Evolutionary conservation across 495 filamentous ascomycete species (phyloP), one percentile per base, ranked within the genome.

Genomic region (Talaromyces adpressus): DNA sequence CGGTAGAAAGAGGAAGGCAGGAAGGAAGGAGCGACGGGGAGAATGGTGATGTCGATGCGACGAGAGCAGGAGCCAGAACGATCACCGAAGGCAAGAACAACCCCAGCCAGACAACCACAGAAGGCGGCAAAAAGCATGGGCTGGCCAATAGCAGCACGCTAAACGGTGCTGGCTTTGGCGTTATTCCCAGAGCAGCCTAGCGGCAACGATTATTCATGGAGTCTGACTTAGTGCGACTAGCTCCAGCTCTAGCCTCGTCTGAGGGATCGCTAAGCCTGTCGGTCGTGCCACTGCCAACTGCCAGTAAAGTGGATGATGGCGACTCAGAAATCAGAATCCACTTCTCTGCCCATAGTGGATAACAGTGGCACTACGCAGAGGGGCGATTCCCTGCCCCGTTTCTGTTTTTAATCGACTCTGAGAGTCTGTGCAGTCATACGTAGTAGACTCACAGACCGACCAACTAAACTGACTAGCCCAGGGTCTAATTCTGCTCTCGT

Each of bases 11-110:
- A 16, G 49, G 23, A 52, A 52, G 49, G 49, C 12, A 51, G 47
- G 47, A 29, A 25, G 25, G 25, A 27, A 27, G 27, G 27, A 52
- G 47, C 47, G 18, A 20, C n/a, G 51, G 51, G 25, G 27, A 49
- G 45, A 52, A 49, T 62, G 60, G 60, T 62, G 60, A 62, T 62
- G 60, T 62, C 56, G 56, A 58, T 49, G 36, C 34, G 54, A 64
- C 63, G 66, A 67, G 71, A 58, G 59, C 64, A 65, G 66, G 61
- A 58, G 67, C 56, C 22, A 54, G 34, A 39, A 39, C 34, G 34
- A 39, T 1, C 34, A 39, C 11, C 34, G 34, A 39, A 39, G 41
- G 41, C 41, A 49, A 49, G 45, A 49, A 12, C 45, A 20, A 49
- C 45, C 45, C 45, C 45, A 49, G 45, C 45, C 45, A 49, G 45